Base-by-base conservation (phyloP, 208 protist species). In the Acanthamoeba castellanii region DNA sequence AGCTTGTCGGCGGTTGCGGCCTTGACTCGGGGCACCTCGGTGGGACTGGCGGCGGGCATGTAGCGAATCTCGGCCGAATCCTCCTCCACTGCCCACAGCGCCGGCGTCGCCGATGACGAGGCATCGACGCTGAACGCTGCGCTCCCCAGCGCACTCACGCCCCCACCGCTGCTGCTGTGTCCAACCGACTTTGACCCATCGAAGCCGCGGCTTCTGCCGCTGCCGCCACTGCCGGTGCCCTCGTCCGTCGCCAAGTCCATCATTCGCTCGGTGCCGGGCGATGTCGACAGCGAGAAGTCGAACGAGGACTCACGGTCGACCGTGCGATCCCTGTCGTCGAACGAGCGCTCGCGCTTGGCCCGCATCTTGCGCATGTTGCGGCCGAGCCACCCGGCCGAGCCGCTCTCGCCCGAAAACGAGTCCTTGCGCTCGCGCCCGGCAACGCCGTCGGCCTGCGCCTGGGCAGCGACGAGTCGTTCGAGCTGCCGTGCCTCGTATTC, bases 331-430 rank as follows among this genome's bases (percentile, higher is more conserved):
- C 64, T 7, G n/a, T 82, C 74, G 74, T 52, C 74, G n/a, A 25
- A 25, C 34, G 74, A 42, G 32, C 45, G 32, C 3, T 82, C 74
- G 37, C 74, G 32, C 45, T 82, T 82, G 37, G 74, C 74, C 8
- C 74, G 74, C 74, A 82, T 82, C 74, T 82, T 82, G 74, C 74
- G 74, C 74, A 82, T 82, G 74, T 82, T 82, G 20, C 74, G 32
- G 27, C 74, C 74, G 4, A 82, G 74, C 74, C 74, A 82, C 5
- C 74, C 74, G 13, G 68, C n/a, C 0, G 64, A 72, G 5, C 64
- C 64, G n/a, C 9, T 20, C 74, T 27, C 74, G 45, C 45, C 74
- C 18, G 37, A 0, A 2, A 76, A 42, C 32, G 68, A 76, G 14
- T 82, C 74, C 74, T 50, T 42, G 74, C 74, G 74, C 32, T 45